Conservation (phyloP, 2,329 filamentous ascomycete species). For the Trichoderma sp. region DNA sequence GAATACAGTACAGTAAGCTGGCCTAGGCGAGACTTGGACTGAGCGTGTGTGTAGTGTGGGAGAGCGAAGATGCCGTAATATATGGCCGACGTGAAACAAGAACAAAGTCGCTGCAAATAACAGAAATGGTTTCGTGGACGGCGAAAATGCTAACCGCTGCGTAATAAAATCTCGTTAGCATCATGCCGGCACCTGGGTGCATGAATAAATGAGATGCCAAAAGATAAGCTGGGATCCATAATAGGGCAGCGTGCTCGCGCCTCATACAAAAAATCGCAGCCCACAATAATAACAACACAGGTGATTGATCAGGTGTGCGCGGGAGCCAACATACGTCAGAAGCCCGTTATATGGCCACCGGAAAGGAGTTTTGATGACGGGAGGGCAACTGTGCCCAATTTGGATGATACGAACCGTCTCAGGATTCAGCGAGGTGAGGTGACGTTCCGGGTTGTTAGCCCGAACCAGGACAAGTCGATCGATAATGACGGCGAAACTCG, state of each 20-base stretch:
- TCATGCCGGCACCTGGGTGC: neutral
- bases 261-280: neutral
- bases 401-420: neutral
- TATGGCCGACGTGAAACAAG: neutral
- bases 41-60: neutral
- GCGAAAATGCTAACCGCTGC: neutral
- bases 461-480: neutral
- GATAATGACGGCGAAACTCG: conserved; percentile 2
- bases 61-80: conserved; percentile 14
- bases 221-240: conserved; percentile 16
- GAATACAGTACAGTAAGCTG: neutral
- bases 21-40: neutral
- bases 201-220: conserved; percentile 4
- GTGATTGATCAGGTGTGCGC: conserved; percentile 15
- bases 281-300: conserved; percentile 13
- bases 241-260: conserved; percentile 15
- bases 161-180: conserved; percentile 10
- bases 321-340: conserved; percentile 14
- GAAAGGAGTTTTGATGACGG: neutral
- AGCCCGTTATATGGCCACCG: conserved; percentile 8
- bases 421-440: conserved; percentile 3
- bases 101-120: neutral
- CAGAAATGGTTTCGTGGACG: neutral
- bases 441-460: neutral
- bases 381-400: neutral